Percentiles rank a stretch among this genome's conserved stretches.
phyloP scores from a whole-genome alignment of 306 rosid genomes.

The Cucurbita moschata region DNA sequence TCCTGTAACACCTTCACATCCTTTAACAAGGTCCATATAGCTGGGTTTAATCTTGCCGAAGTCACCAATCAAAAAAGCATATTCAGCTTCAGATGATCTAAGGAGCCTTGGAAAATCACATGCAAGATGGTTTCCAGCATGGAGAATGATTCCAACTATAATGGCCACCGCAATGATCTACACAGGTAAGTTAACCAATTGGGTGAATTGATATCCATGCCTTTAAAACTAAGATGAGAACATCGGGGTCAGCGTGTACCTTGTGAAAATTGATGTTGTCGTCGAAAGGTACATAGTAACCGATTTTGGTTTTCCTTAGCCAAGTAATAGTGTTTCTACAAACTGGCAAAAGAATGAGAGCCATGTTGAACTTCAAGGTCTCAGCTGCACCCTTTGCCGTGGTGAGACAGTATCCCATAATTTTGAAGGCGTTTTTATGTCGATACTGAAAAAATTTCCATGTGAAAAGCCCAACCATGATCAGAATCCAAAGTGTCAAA shows the following conservation, averaged over 20 bases:
- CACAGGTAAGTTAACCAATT: neutral
- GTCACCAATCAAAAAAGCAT: conserved; percentile 29
- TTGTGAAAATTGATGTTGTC: conserved; percentile 98
- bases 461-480: conserved; percentile 65
- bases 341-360: conserved; percentile 72
- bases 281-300: conserved; percentile 62
- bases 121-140: conserved; percentile 82
- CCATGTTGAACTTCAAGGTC: conserved; percentile 95
- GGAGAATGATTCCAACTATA: conserved; percentile 70
- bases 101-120: conserved; percentile 85
- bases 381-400: conserved; percentile 90
- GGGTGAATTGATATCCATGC: too few species aligned
- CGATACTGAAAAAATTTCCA: conserved; percentile 79
- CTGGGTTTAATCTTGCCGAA: conserved; percentile 59
- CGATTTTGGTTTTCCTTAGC: conserved; percentile 73
- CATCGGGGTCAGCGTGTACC: conserved; percentile 28
- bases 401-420: conserved; percentile 84
- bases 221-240: neutral
- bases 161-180: conserved; percentile 83
- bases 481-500: conserved; percentile 50
- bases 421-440: conserved; percentile 35
- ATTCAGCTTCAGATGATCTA: conserved; percentile 16
- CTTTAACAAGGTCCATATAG: conserved; percentile 39
- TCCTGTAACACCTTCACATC: conserved; percentile 82
- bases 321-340: conserved; percentile 91